Conservation (phyloP, 2,329 filamentous ascomycete species). For the Trichophyton rubrum region DNA sequence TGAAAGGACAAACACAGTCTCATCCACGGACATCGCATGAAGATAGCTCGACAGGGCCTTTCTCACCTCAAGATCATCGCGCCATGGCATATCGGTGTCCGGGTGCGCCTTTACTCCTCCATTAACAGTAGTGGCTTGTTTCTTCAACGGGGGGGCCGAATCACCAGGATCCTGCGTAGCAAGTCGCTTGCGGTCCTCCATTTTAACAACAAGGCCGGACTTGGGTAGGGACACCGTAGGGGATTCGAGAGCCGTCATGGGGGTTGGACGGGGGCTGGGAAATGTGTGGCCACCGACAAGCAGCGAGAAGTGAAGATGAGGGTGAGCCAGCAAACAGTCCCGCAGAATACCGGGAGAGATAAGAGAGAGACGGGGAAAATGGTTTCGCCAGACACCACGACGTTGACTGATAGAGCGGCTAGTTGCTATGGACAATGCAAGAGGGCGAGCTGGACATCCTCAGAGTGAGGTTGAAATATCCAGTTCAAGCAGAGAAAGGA, state of each 20-base stretch:
- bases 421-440: constrained; percentile 2
- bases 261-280: constrained; percentile 35
- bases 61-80: constrained; percentile 61
- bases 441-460: constrained; percentile 17
- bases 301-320: not conserved
- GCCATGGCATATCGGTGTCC: constrained; percentile 56
- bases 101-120: constrained; percentile 53
- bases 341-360: not conserved
- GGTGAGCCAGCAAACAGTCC: constrained; percentile 21
- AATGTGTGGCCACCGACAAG: constrained; percentile 5
- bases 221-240: constrained; percentile 63
- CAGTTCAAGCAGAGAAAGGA: constrained; percentile 16
- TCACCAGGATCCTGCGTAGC: constrained; percentile 70
- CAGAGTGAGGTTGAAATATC: constrained; percentile 13
- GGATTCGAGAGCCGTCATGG: constrained; percentile 78
- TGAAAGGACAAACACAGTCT: constrained; percentile 19
- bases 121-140: constrained; percentile 61
- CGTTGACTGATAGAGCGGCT: not conserved
- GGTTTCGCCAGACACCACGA: not conserved
- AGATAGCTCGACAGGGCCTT: not conserved
- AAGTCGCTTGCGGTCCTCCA: constrained; percentile 99
- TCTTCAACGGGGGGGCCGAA: constrained; percentile 77
- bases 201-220: constrained; percentile 68
- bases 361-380: not conserved
- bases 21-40: not conserved